These are phyloP conservation scores for Russula emetica DNA, from an alignment of 768 basidiomycete genomes.

Conservation along the genomic window DNA sequence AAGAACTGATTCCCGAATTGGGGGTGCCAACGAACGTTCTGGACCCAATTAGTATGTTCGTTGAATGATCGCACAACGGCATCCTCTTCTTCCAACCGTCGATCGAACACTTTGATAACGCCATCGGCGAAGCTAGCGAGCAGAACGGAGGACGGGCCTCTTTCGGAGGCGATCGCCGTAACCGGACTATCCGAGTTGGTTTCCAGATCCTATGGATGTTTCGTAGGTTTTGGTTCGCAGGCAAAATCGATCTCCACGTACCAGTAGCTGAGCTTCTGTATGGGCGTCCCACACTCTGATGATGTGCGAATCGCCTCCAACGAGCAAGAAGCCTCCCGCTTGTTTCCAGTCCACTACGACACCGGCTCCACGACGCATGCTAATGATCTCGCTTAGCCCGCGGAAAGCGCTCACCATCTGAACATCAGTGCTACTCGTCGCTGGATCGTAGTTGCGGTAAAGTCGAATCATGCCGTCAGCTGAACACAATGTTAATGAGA, in stretches of 20 bases:
- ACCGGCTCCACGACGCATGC: conserved; percentile 72
- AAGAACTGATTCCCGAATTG: conserved; percentile 64
- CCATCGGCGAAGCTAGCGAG: conserved; percentile 93
- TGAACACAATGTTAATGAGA: conserved; percentile 34
- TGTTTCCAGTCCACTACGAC: conserved; percentile 94
- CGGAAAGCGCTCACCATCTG: conserved; percentile 95
- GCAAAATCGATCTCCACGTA: conserved; percentile 36
- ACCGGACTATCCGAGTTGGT: conserved; percentile 89
- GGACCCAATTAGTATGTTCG: conserved; percentile 81
- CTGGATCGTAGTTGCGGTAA: conserved; percentile 87
- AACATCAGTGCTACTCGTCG: conserved; percentile 62
- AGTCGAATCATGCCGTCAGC: conserved; percentile 91
- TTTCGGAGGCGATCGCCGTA: conserved; percentile 78
- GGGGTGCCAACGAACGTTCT: conserved; percentile 84
- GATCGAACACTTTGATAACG: conserved; percentile 83
- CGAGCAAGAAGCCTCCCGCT: conserved; percentile 74
- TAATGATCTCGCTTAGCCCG: conserved; percentile 73
- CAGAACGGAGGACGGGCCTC: conserved; percentile 72
- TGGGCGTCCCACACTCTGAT: conserved; percentile 96
- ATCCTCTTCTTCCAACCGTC: conserved; percentile 77
- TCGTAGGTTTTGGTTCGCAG: not conserved
- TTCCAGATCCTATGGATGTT: conserved; percentile 63
- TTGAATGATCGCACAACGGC: conserved; percentile 74
- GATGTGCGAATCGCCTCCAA: conserved; percentile 85
- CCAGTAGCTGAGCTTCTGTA: conserved; percentile 72